Evolutionary conservation across 495 filamentous ascomycete genomes (phyloP), one percentile per base, ranked within the genome.

Genomic region (Aspergillus saccharolyticus): DNA sequence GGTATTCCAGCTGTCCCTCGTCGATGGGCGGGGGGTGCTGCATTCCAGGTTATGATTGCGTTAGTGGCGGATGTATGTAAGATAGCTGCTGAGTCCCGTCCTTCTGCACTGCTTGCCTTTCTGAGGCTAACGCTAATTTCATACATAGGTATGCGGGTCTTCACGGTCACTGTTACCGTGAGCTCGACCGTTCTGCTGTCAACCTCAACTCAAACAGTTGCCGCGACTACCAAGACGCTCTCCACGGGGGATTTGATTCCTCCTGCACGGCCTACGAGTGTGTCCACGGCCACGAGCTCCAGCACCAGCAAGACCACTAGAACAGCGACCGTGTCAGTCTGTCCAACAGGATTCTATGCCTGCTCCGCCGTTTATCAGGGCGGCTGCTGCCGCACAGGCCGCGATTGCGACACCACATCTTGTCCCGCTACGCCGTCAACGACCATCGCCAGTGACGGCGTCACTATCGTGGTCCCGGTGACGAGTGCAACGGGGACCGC

Each of bases 1-100:
- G 84, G 15, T 87, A 90, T 68, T 80, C 81, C 14, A 76, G 79
- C 20, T 98, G 94, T 65, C 76, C 85, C 1, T 75, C 79, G 17
- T 80, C 77, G 28, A 60, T 86, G 16, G 92, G 91, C 4, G 91
- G 91, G 1, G 93, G 92, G 1, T 97, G 93, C 63, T 97, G 93
- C 67, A 86, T 95, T 47, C 78, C 87, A 0, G 89, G 88, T 0
- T 96, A 86, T 65, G 78, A 79, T 2, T 97, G 93, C 68, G 80
- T 84, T n/a, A 80, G 80, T 22, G 78, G 88, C 39, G 94, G 93
- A 18, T 97, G 93, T 90, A 65, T 82, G 84, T 80, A n/a, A n/a
- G n/a, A n/a, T n/a, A n/a, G n/a, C n/a, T n/a, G n/a, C n/a, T n/a
- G n/a, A n/a, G n/a, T n/a, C n/a, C n/a, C n/a, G n/a, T n/a, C n/a